Evolutionary conservation across 176 grass and related monocot genomes (phyloP), one percentile per base, ranked within the genome.

Genomic region (Rhynchospora tenuis): DNA sequence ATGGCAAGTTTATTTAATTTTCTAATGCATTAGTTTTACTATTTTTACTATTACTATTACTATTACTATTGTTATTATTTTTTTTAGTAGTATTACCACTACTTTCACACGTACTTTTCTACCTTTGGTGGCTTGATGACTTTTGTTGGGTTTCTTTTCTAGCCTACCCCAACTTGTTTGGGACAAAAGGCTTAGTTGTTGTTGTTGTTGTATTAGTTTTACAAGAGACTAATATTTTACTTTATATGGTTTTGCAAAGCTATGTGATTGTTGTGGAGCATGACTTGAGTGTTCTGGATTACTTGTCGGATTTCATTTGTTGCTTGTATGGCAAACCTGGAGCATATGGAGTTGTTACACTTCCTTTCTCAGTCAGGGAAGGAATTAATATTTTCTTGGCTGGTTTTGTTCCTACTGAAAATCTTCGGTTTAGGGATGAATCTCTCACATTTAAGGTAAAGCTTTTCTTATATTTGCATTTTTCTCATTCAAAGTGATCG

Each of bases 201-300:
- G n/a, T n/a, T n/a, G n/a, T n/a, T n/a, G n/a, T n/a, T 52, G 71
- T 22, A 52, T 56, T 76, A 86, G 56, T 26, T 78, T 52, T 59
- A 48, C 15, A 29, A 19, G 68, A 33, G 24, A 16, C 59, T 81
- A 52, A 50, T 82, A 23, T 59, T 48, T 84, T 62, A 26, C 47
- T 7, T 38, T 81, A 79, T 87, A 43, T 42, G 17, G 26, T 68
- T 82, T 82, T 81, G 60, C 77, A 69, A 83, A 96, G 93, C 55
- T 96, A 93, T 85, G 90, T 96, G 61, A 91, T 96, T 88, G 86
- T 89, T 46, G 90, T 96, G 66, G 90, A 96, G 85, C 93, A 96
- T 61, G 87, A 93, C 54, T 84, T 91, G 38, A 89, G 90, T 64
- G 84, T 93, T 16, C 75, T 93, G 65, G 93, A 93, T 66, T 93